These are phyloP conservation scores for Thuja plicata DNA, from an alignment of 83 land plant species.

Conservation along the genomic window DNA sequence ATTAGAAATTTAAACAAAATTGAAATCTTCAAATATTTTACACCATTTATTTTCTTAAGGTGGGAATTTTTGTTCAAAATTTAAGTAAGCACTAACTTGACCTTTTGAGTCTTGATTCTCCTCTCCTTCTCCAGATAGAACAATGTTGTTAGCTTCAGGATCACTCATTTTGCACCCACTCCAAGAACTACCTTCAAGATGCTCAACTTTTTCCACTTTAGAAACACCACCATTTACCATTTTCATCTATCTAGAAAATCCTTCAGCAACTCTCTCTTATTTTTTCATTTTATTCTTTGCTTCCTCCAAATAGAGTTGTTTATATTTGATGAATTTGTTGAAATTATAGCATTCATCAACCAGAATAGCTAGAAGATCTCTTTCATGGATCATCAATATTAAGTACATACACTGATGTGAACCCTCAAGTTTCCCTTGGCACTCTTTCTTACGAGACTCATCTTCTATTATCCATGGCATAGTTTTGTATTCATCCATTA, in stretches of 20 bases:
- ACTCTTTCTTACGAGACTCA: constrained; percentile 80
- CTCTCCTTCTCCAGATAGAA: constrained; percentile 59
- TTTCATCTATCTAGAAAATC: constrained; percentile 95
- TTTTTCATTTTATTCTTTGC: constrained; percentile 97
- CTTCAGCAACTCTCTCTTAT: constrained; percentile 82
- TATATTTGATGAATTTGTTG: constrained; percentile 90
- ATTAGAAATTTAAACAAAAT: no score
- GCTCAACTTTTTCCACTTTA: constrained; percentile 73
- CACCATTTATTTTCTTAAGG: no score
- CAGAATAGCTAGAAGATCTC: constrained; percentile 85
- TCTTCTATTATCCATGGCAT: no score
- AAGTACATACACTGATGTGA: constrained; percentile 86
- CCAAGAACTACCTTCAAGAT: constrained; percentile 26
- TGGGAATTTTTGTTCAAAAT: no score
- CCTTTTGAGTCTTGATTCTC: constrained; percentile 21
- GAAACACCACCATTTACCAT: constrained; percentile 82
- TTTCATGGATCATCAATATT: constrained; percentile 68
- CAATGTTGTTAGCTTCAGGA: constrained; percentile 42
- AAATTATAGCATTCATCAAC: constrained; percentile 92
- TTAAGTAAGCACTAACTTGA: no score
- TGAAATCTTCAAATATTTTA: no score
- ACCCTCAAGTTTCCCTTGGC: constrained; percentile 88
- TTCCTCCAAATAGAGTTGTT: constrained; percentile 94
- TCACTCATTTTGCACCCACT: constrained; percentile 43
- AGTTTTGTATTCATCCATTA: no score